A percentile compares a stretch with the other conserved stretches of the same genome.
These are phyloP conservation scores for Pleurostoma richardsiae DNA, from an alignment of 2,329 filamentous ascomycete species.

Conservation along the genomic window DNA sequence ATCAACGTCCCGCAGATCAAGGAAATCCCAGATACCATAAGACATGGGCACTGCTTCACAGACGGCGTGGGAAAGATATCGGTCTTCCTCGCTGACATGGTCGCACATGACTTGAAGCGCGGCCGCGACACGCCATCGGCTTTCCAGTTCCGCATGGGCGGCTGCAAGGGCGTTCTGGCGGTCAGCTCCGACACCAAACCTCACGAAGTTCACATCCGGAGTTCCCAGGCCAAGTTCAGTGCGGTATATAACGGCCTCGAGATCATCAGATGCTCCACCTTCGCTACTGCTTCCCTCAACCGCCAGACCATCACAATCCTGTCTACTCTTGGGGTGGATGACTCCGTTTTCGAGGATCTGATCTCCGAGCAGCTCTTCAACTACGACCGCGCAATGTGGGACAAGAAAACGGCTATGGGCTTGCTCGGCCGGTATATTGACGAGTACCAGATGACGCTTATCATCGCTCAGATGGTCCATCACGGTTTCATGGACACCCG, in stretches of 20 bases:
- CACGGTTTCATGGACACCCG: conserved; percentile 69
- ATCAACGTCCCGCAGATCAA: conserved; percentile 53
- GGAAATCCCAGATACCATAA: conserved; percentile 66
- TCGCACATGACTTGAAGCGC: conserved; percentile 65
- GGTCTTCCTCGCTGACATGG: conserved; percentile 64
- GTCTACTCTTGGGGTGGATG: conserved; percentile 67
- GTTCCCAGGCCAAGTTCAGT: conserved; percentile 84
- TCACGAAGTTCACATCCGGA: conserved; percentile 70
- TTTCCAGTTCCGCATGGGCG: conserved; percentile 88
- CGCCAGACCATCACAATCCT: conserved; percentile 87
- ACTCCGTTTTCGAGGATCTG: conserved; percentile 61
- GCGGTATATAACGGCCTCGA: conserved; percentile 69
- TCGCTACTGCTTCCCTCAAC: conserved; percentile 76
- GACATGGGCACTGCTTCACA: conserved; percentile 69
- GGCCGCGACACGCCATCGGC: conserved; percentile 62
- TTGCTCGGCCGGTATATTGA: conserved; percentile 75
- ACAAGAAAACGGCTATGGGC: conserved; percentile 57
- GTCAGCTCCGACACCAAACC: conserved; percentile 65
- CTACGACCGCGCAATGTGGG: conserved; percentile 65
- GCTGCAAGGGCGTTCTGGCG: conserved; percentile 84
- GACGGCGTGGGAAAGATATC: conserved; percentile 97
- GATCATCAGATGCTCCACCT: conserved; percentile 76
- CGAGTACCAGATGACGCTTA: conserved; percentile 74
- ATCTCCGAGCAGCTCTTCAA: conserved; percentile 62
- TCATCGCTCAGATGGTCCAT: conserved; percentile 69